Evolutionary conservation across 2,329 filamentous ascomycete species (phyloP).

Genomic region (Hypoxylon sp.): DNA sequence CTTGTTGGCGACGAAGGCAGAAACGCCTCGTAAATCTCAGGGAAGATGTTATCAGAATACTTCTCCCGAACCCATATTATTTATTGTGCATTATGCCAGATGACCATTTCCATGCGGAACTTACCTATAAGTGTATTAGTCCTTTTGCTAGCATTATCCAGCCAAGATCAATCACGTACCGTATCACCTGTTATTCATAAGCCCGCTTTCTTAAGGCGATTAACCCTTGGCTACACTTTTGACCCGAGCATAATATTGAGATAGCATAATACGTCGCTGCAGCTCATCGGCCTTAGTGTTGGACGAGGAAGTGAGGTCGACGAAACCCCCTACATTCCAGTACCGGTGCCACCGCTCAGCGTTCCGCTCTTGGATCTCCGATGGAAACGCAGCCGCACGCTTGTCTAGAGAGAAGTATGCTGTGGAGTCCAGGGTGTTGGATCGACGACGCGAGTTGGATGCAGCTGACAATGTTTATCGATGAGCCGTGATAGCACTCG

Average conservation of each 20-base stretch:
- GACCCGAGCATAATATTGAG: slow-evolving; percentile 58
- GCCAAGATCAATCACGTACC: slow-evolving; percentile 15
- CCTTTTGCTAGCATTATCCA: no score
- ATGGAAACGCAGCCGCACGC: slow-evolving; percentile 43
- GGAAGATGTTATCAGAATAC: slow-evolving; percentile 54
- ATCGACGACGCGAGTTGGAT: neutral
- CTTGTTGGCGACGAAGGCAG: slow-evolving; percentile 49
- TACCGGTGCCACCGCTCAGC: slow-evolving; percentile 51
- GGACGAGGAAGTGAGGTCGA: slow-evolving; percentile 54
- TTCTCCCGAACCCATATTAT: slow-evolving; percentile 54
- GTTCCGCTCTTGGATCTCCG: slow-evolving; percentile 44
- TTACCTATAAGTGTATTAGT: slow-evolving; percentile 43
- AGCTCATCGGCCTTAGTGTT: slow-evolving; percentile 56
- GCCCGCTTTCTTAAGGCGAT: slow-evolving; percentile 58
- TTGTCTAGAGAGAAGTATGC: slow-evolving; percentile 52
- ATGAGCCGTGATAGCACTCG: slow-evolving; percentile 47
- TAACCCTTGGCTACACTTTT: slow-evolving; percentile 55
- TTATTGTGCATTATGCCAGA: slow-evolving; percentile 59
- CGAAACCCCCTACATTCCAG: slow-evolving; percentile 56
- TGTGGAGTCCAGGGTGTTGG: slow-evolving; percentile 47
- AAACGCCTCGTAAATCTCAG: slow-evolving; percentile 52
- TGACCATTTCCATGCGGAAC: slow-evolving; percentile 59
- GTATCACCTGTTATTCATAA: slow-evolving; percentile 62
- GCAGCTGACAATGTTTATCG: slow-evolving; percentile 49
- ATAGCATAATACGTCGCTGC: slow-evolving; percentile 58